Evolutionary conservation across 208 protist species (phyloP).

Genomic region (Trypanosomatidae sp.): DNA sequence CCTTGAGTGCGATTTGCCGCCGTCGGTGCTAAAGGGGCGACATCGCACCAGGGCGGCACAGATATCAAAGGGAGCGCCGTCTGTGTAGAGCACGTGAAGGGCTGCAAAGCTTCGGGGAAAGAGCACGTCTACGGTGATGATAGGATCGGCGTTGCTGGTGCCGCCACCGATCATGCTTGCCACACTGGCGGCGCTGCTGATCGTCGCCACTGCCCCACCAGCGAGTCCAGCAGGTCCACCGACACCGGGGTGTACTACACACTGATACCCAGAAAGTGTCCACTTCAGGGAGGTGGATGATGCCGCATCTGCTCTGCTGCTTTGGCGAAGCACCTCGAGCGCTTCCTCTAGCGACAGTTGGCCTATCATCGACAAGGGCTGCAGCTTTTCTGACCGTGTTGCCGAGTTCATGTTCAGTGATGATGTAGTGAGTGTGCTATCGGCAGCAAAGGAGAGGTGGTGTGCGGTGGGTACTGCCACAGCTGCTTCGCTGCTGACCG

Average conservation of each 20-base stretch:
- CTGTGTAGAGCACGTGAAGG: constrained; percentile 52
- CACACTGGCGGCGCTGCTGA: background rate
- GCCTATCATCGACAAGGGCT: background rate
- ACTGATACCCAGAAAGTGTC: constrained; percentile 20
- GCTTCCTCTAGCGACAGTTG: constrained; percentile 16
- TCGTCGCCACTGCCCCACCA: background rate
- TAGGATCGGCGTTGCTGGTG: constrained; percentile 2
- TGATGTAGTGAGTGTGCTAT: background rate
- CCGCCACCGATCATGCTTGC: background rate
- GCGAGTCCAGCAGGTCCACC: background rate
- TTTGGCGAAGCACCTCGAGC: constrained; percentile 14
- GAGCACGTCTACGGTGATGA: constrained; percentile 58
- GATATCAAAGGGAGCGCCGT: constrained; percentile 36
- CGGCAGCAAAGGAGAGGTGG: constrained; percentile 8
- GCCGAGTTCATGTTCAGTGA: background rate
- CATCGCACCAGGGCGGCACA: constrained; percentile 55
- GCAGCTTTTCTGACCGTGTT: background rate
- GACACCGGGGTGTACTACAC: constrained; percentile 3
- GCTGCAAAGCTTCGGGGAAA: constrained; percentile 58
- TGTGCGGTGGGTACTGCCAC: background rate
- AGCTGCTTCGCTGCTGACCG: background rate
- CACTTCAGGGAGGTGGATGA: constrained; percentile 13
- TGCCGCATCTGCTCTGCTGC: background rate
- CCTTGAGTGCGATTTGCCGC: constrained; percentile 67
- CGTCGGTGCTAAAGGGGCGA: constrained; percentile 42